These are phyloP conservation scores for Curvularia sp. DNA, from an alignment of 2,329 filamentous ascomycete genomes.

Conservation along the genomic window DNA sequence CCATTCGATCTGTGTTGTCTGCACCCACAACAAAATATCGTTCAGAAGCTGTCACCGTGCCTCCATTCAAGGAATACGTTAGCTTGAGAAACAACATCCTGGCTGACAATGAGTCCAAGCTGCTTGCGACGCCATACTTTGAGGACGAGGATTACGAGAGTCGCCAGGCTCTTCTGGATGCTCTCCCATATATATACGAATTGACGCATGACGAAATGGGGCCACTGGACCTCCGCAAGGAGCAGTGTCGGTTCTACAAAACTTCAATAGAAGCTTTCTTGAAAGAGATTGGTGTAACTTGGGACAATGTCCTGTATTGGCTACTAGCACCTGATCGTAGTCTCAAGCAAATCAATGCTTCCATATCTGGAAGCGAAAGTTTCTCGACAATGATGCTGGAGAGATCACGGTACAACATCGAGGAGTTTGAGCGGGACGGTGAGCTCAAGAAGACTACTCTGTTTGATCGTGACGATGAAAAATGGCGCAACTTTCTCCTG, in stretches of 20 bases:
- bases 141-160: constrained; percentile 31
- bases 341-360: constrained; percentile 22
- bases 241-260: constrained; percentile 48
- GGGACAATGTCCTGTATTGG: constrained; percentile 50
- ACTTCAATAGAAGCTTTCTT: constrained; percentile 47
- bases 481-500: constrained; percentile 43
- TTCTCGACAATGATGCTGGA: constrained; percentile 26
- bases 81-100: constrained; percentile 52
- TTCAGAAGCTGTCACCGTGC: constrained; percentile 34
- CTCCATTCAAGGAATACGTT: constrained; percentile 53
- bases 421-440: constrained; percentile 21
- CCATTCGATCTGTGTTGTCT: constrained; percentile 14
- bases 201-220: constrained; percentile 27
- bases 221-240: constrained; percentile 43
- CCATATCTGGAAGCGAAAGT: constrained; percentile 1
- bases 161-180: constrained; percentile 30
- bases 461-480: constrained; percentile 37
- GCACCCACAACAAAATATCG: constrained; percentile 26
- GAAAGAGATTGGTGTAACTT: constrained; percentile 43
- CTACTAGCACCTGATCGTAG: constrained; percentile 42
- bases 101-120: constrained; percentile 49
- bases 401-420: constrained; percentile 36
- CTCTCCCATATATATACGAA: constrained; percentile 43
- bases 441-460: constrained; percentile 9
- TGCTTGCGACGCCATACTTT: constrained; percentile 50